Conservation (phyloP, 371 early-diverging fungal genomes). For the Rhizopus delemar region DNA sequence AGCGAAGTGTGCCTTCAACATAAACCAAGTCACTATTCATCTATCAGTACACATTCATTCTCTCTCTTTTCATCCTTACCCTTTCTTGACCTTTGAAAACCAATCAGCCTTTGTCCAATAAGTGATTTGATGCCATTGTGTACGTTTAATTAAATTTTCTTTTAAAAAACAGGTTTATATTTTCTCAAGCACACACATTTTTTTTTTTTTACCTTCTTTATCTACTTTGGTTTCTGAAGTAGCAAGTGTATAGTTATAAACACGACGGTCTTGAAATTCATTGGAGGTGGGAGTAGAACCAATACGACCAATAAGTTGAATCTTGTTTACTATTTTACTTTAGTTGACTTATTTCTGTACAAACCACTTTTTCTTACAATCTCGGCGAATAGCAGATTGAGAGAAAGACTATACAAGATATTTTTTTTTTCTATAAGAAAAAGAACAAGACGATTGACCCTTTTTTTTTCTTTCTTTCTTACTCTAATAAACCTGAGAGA, state of each 20-base stretch:
- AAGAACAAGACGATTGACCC: conserved; percentile 7
- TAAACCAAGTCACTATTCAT: conserved; percentile 55
- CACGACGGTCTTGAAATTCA: conserved; percentile 43
- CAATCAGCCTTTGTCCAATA: conserved; percentile 51
- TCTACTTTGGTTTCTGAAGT: conserved; percentile 59
- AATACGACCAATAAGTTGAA: conserved; percentile 58
- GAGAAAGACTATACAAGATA: conserved; percentile 25
- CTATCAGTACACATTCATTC: background rate
- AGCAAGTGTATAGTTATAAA: conserved; percentile 60
- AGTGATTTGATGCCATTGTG: conserved; percentile 64
- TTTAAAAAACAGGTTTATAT: background rate
- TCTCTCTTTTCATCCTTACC: conserved; percentile 25
- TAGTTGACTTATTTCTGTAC: no score
- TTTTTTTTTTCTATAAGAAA: background rate
- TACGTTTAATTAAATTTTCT: conserved; percentile 60
- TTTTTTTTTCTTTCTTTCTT: conserved; percentile 6
- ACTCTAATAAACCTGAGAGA: conserved; percentile 27
- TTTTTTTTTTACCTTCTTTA: conserved; percentile 44
- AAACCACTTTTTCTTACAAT: conserved; percentile 16
- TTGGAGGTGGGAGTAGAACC: conserved; percentile 52
- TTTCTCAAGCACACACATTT: background rate
- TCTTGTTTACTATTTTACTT: conserved; percentile 47
- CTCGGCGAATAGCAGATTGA: conserved; percentile 25
- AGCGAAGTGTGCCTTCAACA: conserved; percentile 64
- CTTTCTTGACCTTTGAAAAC: conserved; percentile 56